Evolutionary conservation across 495 filamentous ascomycete species (phyloP), one percentile per base, ranked within the genome.

Genomic region (Chaetomidium leptoderma): DNA sequence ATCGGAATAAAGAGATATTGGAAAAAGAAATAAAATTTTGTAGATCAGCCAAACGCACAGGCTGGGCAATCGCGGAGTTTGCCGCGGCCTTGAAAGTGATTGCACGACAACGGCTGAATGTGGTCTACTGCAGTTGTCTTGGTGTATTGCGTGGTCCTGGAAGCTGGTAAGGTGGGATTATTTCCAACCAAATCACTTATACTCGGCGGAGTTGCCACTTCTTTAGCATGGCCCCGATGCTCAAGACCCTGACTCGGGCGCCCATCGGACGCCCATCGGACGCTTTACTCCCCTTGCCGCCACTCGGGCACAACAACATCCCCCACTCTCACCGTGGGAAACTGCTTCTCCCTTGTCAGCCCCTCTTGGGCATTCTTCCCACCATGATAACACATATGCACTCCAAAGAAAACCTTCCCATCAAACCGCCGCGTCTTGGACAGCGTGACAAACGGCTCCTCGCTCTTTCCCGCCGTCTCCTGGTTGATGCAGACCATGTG

Each of bases 401-500:
- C 79, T 13, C 92, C 92, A 74, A 97, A 97, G 47, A 86, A 84
- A 13, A 96, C 84, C 72, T 88, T 90, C 0, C 91, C 89, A 32
- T 86, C 83, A 30, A 89, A 81, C 58, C 89, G 81, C 58, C 92
- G 78, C 1, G 90, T 96, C 72, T 93, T 95, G 0, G 86, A 84
- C 29, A 98, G 73, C 1, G 91, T 96, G 1, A 89, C 81, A 69
- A 93, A 95, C 0, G 93, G 93, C 68, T 97, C 92, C 58, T 89
- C 82, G 39, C 84, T 81, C 70, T 83, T 87, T 45, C 83, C 78
- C 0, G 85, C 92, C 6, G 88, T 95, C 17, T 85, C 72, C 64
- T 96, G 93, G 60, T 98, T 84, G 43, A 97, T 81, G 67, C 92
- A 97, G 13, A 98, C 86, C 90, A 98, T 96, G 63, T 96, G 91